Percentiles rank a stretch among this genome's conserved stretches.
Evolutionary conservation across 306 rosid species (phyloP).

Genomic region (Acmispon strigosus): DNA sequence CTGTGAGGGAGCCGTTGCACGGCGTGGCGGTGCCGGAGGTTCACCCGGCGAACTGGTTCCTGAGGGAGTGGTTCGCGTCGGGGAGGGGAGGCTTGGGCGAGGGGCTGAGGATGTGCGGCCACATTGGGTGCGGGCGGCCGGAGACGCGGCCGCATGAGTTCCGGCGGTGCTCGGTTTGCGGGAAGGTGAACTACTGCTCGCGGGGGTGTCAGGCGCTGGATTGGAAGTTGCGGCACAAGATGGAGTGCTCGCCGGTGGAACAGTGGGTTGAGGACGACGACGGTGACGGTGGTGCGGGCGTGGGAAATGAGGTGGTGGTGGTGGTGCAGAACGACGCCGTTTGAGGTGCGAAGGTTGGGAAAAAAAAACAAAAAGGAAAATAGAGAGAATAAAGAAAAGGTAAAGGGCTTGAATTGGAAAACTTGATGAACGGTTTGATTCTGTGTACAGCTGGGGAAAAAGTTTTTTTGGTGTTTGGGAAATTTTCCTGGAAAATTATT

Average conservation of each 20-base stretch:
- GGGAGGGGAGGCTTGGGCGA: constrained; percentile 20
- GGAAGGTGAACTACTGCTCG: constrained; percentile 76
- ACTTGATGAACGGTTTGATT: background rate
- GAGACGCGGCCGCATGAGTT: constrained; percentile 84
- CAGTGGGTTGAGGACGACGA: constrained; percentile 16
- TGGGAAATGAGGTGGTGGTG: background rate
- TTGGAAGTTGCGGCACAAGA: constrained; percentile 71
- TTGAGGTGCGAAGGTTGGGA: background rate
- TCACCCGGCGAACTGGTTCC: constrained; percentile 58
- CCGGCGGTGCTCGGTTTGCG: constrained; percentile 81
- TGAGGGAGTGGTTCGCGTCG: constrained; percentile 68
- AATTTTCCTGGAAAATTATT: background rate
- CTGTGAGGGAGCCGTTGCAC: constrained; percentile 28
- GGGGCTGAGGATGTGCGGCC: constrained; percentile 53
- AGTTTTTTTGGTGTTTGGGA: background rate
- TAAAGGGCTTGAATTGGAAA: background rate
- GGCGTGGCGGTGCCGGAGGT: constrained; percentile 40
- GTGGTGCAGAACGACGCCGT: constrained; percentile 5
- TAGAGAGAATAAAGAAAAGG: background rate
- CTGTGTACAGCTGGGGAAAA: background rate
- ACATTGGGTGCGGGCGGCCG: constrained; percentile 70
- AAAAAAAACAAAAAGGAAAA: background rate
- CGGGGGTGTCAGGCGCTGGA: constrained; percentile 87
- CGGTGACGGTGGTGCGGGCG: background rate
- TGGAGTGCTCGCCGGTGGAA: constrained; percentile 41